These are phyloP conservation scores for Stentor coeruleus DNA, from an alignment of 73 alveolate genomes.

Conservation along the genomic window DNA sequence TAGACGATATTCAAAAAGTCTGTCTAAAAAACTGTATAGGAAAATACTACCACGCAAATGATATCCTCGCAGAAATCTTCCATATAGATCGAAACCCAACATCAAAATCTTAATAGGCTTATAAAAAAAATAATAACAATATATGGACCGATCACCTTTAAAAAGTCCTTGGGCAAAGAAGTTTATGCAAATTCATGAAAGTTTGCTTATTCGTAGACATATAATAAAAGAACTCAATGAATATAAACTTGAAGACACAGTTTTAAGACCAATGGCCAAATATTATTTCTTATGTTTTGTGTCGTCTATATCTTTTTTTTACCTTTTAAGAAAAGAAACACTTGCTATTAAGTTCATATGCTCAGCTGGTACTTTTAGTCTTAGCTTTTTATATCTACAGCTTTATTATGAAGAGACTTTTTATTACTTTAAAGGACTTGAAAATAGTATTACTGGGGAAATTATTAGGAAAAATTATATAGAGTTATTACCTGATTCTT, in stretches of 20 bases:
- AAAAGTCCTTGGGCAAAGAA: background rate
- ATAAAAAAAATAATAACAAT: no score
- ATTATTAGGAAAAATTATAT: background rate
- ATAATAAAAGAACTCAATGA: background rate
- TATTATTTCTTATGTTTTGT: background rate
- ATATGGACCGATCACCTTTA: background rate
- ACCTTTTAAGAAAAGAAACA: background rate
- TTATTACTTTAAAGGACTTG: background rate
- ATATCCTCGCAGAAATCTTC: background rate
- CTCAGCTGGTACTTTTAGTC: background rate
- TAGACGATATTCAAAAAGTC: background rate
- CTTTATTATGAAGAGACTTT: slow-evolving; percentile 4
- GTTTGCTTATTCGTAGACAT: background rate
- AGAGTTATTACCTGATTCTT: background rate
- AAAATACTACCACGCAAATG: background rate
- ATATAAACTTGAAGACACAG: background rate
- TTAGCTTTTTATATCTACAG: background rate
- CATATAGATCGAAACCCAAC: no score
- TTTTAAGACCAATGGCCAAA: background rate
- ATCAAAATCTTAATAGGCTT: no score
- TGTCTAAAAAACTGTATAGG: background rate
- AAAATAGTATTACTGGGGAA: background rate
- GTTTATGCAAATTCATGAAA: background rate
- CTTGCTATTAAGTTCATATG: background rate
- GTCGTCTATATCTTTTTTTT: background rate